phyloP scores from a whole-genome alignment of 352 stramenopile genomes.

The Phytopythium litorale region DNA sequence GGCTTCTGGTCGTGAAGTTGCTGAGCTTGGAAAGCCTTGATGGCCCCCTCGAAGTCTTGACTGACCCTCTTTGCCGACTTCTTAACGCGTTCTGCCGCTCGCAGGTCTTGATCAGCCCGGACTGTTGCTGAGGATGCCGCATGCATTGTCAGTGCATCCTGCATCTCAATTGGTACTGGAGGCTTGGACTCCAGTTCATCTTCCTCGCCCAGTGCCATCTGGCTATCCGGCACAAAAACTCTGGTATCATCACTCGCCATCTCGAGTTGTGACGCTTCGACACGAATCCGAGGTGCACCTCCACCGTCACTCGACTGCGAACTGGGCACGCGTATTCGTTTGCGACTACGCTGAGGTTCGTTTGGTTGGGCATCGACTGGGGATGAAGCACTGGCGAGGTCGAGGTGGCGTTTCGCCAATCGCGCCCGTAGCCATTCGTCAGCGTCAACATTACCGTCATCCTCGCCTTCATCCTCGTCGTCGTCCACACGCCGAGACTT shows the following conservation, averaged over 20 bases:
- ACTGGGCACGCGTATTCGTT: conserved; percentile 25
- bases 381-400: not conserved
- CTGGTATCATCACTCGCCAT: conserved; percentile 9
- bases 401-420: conserved; percentile 1
- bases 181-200: conserved; percentile 46
- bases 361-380: not conserved
- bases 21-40: conserved; percentile 40
- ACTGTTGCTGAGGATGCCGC: not conserved
- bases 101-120: not conserved
- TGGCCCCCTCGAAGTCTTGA: conserved; percentile 46
- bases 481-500: conserved; percentile 6
- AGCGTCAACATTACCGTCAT: not conserved
- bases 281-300: not conserved
- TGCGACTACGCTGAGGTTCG: conserved; percentile 6
- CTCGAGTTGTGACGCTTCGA: conserved; percentile 4
- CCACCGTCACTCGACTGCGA: not conserved
- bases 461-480: conserved; percentile 5
- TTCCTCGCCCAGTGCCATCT: conserved; percentile 6
- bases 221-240: conserved; percentile 4
- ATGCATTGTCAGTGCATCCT: not conserved
- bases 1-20: conserved; percentile 4
- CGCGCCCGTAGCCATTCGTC: conserved; percentile 4
- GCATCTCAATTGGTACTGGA: conserved; percentile 10
- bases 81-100: not conserved
- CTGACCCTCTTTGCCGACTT: conserved; percentile 26